Evolutionary conservation across 2,329 filamentous ascomycete genomes (phyloP), one percentile per base, ranked within the genome.

Genomic region (Penicillium sp.): DNA sequence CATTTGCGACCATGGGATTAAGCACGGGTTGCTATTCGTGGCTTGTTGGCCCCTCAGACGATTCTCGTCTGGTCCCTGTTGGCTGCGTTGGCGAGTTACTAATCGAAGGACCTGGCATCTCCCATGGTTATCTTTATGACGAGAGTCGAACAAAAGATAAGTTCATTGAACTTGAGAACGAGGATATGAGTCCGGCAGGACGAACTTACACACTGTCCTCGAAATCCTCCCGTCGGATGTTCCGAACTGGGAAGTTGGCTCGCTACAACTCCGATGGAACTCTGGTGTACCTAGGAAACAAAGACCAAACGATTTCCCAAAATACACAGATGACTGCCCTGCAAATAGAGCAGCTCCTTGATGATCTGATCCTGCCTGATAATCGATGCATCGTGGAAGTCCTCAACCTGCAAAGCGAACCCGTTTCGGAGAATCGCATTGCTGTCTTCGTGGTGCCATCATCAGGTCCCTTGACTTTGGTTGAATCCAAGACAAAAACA

Each of bases 51-150:
- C 69, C 69, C 0, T 58, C 57, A 7, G 67, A 76, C 19, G 66
- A 69, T 45, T 38, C 71, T 9, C 7, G 29, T 3, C 66, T 78
- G 35, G 69, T 75, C 13, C 75, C 80, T 0, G 69, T 82, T 13
- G 78, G 78, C 35, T 66, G 66, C 31, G 59, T 66, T 45, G 70
- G 70, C 47, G 70, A 72, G 51, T 19, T 72, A 7, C 26, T 67
- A 1, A 53, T 74, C 6, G 70, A 73, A 54, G 71, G 71, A 0
- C 84, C 85, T 0, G 79, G 85, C 30, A 82, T 89, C 0, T 85
- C 84, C 4, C 75, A 81, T 15, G 85, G 85, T 7, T 89, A 89
- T 63, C 74, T 88, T n/a, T 79, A 81, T 41, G 79, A 86, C 58
- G 75, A 79, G 0, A 79, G 78, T n/a, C 83, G 83, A 69, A 85